Evolutionary conservation across 176 grass and related monocot genomes (phyloP).

Genomic region (Eremochloa ophiuroides): DNA sequence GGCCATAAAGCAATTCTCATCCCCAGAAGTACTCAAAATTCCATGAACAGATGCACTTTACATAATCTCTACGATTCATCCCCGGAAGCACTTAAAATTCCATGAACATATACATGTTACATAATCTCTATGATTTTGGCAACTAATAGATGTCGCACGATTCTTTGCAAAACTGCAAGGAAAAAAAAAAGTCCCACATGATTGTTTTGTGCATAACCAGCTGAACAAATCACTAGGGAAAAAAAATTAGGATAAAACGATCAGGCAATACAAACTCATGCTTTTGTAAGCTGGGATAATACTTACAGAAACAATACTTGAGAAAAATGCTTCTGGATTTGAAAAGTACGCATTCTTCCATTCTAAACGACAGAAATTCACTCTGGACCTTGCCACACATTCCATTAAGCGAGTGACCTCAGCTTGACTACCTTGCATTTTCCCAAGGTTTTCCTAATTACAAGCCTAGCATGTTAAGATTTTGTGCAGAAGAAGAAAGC

Average conservation of each 20-base stretch:
- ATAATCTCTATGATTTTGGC: too few species aligned
- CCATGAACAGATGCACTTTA: not conserved
- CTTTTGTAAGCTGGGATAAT: not conserved
- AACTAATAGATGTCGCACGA: not conserved
- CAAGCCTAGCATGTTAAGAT: not conserved
- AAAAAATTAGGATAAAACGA: not conserved
- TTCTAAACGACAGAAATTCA: not conserved
- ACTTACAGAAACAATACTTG: slow-evolving; percentile 4
- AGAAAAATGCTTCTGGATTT: slow-evolving; percentile 6
- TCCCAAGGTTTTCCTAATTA: not conserved
- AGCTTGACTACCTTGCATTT: not conserved
- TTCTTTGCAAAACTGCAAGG: too few species aligned
- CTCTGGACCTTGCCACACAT: not conserved
- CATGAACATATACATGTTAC: too few species aligned
- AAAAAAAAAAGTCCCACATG: too few species aligned
- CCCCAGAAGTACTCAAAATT: not conserved
- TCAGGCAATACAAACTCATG: not conserved
- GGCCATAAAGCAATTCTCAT: not conserved
- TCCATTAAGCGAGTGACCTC: slow-evolving; percentile 3
- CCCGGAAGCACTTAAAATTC: too few species aligned
- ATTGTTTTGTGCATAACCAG: not conserved
- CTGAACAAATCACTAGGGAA: not conserved
- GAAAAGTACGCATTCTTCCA: not conserved
- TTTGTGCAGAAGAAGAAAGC: not conserved
- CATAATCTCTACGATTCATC: not conserved